Evolutionary conservation across 768 basidiomycete species (phyloP), one percentile per base, ranked within the genome.

Genomic region (Podaxis sp.): DNA sequence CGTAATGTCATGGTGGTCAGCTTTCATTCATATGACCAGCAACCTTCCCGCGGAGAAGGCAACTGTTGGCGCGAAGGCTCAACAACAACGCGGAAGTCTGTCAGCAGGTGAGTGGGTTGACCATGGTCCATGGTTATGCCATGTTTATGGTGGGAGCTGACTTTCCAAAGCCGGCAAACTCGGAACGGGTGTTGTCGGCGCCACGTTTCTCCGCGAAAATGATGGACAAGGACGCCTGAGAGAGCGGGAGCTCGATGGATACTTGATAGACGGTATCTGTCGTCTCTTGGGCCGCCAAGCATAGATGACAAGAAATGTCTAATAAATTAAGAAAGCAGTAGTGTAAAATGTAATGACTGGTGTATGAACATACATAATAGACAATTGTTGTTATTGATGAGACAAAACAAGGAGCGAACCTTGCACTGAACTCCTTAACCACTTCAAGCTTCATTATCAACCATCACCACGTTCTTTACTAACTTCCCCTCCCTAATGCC

Each of bases 401-500:
- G 22, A 59, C 30, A 50, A 58, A 58, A 49, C 28, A 37, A 59
- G 24, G 41, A 40, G 56, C 30, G 11, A 28, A 3, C 24, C 17
- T 28, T 44, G 17, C 11, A 13, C 56, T n/a, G 6, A 8, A 20
- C 22, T 37, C 33, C 50, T 37, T 22, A 48, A 26, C 30, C 58
- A 37, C 57, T 38, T 41, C 36, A 36, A 49, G 17, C 49, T 22
- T 50, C 13, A 38, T 38, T 40, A 38, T 12, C 55, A 30, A 44
- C 51, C 33, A 37, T 50, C 60, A 49, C 51, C 22, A 58, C 58
- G 56, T 56, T 57, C 57, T 24, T 59, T 59, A 56, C 49, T 62
- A 28, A 28, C 50, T 40, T 49, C 54, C 61, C 58, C 49, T 64
- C 65, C 50, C 26, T 56, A 37, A 73, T 75, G 72, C 51, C 67